phyloP scores from a whole-genome alignment of 345 rosid species.

The Syzygium grande region DNA sequence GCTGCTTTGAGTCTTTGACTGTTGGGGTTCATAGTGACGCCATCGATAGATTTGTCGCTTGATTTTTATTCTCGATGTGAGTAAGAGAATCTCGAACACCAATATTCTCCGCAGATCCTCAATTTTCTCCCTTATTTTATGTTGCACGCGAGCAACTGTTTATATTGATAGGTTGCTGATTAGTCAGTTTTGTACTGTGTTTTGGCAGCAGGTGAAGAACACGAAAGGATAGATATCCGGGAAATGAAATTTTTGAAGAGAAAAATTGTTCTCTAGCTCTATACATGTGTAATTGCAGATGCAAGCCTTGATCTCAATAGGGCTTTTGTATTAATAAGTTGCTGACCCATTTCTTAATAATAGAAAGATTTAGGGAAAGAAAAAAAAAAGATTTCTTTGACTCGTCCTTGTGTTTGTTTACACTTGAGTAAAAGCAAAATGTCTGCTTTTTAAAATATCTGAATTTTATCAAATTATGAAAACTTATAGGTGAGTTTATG shows the following conservation, averaged over 20 bases:
- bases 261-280: neutral
- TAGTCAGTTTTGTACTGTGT: neutral
- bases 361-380: neutral
- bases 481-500: neutral
- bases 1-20: no score
- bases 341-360: neutral
- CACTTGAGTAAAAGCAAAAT: neutral
- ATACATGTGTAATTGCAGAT: neutral
- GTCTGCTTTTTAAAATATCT: neutral
- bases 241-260: neutral
- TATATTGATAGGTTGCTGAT: neutral
- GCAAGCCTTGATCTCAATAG: neutral
- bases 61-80: neutral
- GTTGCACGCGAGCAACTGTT: neutral
- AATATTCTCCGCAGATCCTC: neutral
- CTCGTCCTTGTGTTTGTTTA: neutral
- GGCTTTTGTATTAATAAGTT: neutral
- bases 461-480: neutral
- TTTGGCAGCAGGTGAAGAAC: neutral
- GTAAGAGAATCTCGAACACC: neutral
- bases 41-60: neutral
- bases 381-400: neutral
- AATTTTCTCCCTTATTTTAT: neutral
- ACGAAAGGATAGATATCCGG: neutral
- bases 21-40: neutral